Base-by-base conservation (phyloP, 805 yeast genomes). In the Metschnikowia arizonensis region DNA sequence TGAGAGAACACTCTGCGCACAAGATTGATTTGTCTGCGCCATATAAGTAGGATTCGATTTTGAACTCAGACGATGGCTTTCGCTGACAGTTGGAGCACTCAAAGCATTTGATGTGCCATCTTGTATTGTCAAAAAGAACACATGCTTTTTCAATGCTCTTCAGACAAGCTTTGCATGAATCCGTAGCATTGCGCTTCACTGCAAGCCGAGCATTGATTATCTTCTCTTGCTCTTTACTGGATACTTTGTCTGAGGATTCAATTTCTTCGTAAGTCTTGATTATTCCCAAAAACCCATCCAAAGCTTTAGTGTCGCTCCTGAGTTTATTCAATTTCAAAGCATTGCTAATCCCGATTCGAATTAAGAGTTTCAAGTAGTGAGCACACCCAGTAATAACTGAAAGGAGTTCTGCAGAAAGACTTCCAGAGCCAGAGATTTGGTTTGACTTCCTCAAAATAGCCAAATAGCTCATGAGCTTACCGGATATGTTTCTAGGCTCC, bases 371-470 rank as follows among this genome's bases (percentile, higher is more conserved):
- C 56, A 93, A 72, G 63, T 89, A 91, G 61, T 93, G 98, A 0
- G 99, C 97, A 55, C 91, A 70, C 0, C 95, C 89, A 1, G 97
- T 88, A 4, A 90, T 90, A 9, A 90, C 80, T 0, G 91, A 79
- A 53, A 93, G 74, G 32, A 91, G 60, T 44, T 81, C 83, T 3
- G 85, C 82, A 0, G 89, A 79, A 33, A 77, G 66, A 36, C 75
- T 52, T 52, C 74, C 74, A 3, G 72, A 66, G 8, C 62, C 56
- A 2, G 65, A 58, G 2, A 65, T 57, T 37, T 64, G 64, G 54
- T 63, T 52, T 0, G 80, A 72, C 57, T 87, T 88, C 50, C 97
- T 74, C 34, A 93, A 66, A 28, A 88, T 74, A 1, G 96, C 89
- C 60, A 93, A 74, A 65, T 88, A 91, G 40, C 88, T 81, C 84